phyloP scores from a whole-genome alignment of 257 asterid genomes.

The Scutellaria galericulata region DNA sequence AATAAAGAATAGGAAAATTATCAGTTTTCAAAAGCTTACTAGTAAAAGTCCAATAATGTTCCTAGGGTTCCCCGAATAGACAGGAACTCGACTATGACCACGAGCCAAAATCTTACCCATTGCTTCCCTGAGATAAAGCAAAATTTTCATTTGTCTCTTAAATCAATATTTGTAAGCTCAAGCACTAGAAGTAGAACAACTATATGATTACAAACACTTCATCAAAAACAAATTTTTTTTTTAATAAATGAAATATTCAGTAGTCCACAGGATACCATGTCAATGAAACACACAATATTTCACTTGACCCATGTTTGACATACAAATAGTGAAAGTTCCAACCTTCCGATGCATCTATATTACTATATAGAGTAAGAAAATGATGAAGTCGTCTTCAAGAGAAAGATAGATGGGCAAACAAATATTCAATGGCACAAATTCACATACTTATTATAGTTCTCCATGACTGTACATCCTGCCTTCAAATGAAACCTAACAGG shows the following conservation, averaged over 20 bases:
- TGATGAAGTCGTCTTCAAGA: conserved; percentile 6
- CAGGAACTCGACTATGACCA: conserved; percentile 98
- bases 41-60: conserved; percentile 86
- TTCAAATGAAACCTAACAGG: background rate
- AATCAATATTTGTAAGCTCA: background rate
- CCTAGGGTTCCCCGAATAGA: conserved; percentile 78
- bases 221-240: background rate
- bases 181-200: background rate
- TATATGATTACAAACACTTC: conserved; percentile 6
- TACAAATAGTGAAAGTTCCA: background rate
- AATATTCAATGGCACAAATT: no score
- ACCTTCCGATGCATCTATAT: no score
- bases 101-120: conserved; percentile 94
- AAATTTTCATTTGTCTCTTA: background rate
- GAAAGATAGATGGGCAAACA: background rate
- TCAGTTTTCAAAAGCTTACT: conserved; percentile 46
- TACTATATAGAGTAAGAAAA: no score
- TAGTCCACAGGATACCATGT: background rate
- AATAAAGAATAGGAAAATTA: background rate
- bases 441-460: no score
- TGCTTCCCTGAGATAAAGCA: conserved; percentile 70
- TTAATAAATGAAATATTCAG: background rate
- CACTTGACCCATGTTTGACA: background rate
- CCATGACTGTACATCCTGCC: background rate
- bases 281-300: conserved; percentile 1